phyloP scores from a whole-genome alignment of 306 rosid species.

The Corylus americana region DNA sequence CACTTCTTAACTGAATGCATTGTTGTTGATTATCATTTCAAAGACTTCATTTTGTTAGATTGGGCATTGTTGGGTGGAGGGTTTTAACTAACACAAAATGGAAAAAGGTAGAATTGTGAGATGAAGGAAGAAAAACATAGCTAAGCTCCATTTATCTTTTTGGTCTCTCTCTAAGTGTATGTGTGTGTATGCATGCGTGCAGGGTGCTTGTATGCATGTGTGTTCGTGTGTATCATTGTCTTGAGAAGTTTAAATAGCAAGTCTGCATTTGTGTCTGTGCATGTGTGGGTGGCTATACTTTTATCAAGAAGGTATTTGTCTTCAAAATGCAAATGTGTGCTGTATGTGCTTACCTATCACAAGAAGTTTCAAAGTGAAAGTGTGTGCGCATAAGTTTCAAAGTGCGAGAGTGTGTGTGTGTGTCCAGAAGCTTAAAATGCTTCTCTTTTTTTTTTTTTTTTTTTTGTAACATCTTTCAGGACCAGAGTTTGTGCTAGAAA shows the following conservation, averaged over 20 bases:
- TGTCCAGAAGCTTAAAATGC: background rate
- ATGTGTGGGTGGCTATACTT: background rate
- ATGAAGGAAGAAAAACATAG: background rate
- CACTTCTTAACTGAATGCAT: background rate
- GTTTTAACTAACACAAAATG: background rate
- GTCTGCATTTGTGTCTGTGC: background rate
- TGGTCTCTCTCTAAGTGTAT: background rate
- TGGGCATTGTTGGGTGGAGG: background rate
- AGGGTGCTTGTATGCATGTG: background rate
- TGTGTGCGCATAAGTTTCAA: background rate
- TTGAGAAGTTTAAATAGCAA: background rate
- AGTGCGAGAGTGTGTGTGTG: background rate
- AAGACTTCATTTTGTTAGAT: background rate
- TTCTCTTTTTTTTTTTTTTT: background rate
- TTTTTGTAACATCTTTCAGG: background rate
- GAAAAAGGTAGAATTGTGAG: background rate
- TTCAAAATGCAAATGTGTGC: background rate
- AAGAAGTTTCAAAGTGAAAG: background rate
- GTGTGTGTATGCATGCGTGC: too few species aligned
- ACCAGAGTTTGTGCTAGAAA: background rate
- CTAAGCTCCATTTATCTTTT: background rate
- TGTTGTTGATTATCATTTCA: background rate
- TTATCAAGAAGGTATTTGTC: background rate
- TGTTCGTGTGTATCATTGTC: background rate
- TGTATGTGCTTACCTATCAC: background rate